A percentile compares a stretch with the other conserved stretches of the same genome.
phyloP scores from a whole-genome alignment of 169 alveolate genomes.

The Babesia ovata region DNA sequence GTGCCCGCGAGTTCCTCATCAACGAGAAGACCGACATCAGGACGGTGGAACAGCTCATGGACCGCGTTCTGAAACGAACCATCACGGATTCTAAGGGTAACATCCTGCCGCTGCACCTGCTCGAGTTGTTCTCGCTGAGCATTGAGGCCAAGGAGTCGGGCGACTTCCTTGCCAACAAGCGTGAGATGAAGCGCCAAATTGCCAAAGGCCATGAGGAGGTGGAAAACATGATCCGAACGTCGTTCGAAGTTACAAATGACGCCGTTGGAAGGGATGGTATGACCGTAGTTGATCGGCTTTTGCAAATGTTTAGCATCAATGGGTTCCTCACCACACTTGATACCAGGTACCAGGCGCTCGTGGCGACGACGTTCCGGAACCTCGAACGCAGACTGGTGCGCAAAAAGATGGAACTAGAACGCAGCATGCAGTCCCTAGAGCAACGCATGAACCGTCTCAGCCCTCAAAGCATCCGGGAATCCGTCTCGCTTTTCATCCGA shows the following conservation, averaged over 20 bases:
- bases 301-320: conserved; percentile 74
- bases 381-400: conserved; percentile 79
- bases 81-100: conserved; percentile 77
- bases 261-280: conserved; percentile 68
- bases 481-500: conserved; percentile 79
- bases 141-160: conserved; percentile 82
- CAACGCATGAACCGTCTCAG: conserved; percentile 71
- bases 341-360: conserved; percentile 78
- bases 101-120: conserved; percentile 79
- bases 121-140: conserved; percentile 82
- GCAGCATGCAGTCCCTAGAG: conserved; percentile 70
- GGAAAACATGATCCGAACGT: conserved; percentile 67
- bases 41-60: conserved; percentile 80
- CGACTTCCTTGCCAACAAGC: conserved; percentile 76
- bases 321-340: conserved; percentile 79
- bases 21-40: conserved; percentile 81
- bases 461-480: conserved; percentile 78
- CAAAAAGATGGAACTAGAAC: conserved; percentile 77
- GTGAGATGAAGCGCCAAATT: conserved; percentile 81
- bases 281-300: conserved; percentile 67
- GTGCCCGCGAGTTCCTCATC: conserved; percentile 82
- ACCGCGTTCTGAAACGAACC: conserved; percentile 78
- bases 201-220: conserved; percentile 73
- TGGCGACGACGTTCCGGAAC: conserved; percentile 76
- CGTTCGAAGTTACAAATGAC: conserved; percentile 18